Percentiles rank a stretch among this genome's conserved stretches.
Conservation (phyloP, 208 protist genomes). For the Trypanosoma scelopori region DNA sequence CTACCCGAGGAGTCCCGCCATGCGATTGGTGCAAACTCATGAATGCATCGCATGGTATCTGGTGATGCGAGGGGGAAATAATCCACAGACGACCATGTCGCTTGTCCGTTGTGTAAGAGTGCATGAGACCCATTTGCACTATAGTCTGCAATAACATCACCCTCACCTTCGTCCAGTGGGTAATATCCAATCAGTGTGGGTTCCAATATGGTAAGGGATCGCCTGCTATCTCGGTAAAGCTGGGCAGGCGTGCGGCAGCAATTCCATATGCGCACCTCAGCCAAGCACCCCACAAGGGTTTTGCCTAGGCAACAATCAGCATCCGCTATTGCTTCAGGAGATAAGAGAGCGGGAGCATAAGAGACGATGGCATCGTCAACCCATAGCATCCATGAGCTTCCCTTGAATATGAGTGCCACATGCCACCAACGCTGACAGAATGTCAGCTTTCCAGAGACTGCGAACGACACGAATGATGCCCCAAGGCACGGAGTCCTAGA, state of each 20-base stretch:
- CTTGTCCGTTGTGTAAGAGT: slow-evolving; percentile 48
- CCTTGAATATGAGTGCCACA: slow-evolving; percentile 88
- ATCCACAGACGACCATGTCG: slow-evolving; percentile 54
- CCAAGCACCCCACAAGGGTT: slow-evolving; percentile 72
- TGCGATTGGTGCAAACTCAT: slow-evolving; percentile 72
- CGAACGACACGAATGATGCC: slow-evolving; percentile 67
- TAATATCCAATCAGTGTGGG: slow-evolving; percentile 68
- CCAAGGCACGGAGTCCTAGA: slow-evolving; percentile 77
- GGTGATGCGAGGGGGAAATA: slow-evolving; percentile 43
- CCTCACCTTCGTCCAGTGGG: slow-evolving; percentile 77
- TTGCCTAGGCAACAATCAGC: slow-evolving; percentile 74
- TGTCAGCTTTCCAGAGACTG: slow-evolving; percentile 47
- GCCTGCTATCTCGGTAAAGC: slow-evolving; percentile 66
- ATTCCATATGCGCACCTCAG: slow-evolving; percentile 86
- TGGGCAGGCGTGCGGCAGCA: slow-evolving; percentile 50
- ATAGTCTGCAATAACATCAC: slow-evolving; percentile 78
- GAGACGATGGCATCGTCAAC: slow-evolving; percentile 64
- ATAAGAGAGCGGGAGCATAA: slow-evolving; percentile 47
- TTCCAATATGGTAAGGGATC: slow-evolving; percentile 57
- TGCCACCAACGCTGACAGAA: slow-evolving; percentile 79
- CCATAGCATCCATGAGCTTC: slow-evolving; percentile 79
- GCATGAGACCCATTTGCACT: slow-evolving; percentile 51
- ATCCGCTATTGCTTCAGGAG: slow-evolving; percentile 53
- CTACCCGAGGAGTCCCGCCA: slow-evolving; percentile 50
- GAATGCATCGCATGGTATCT: slow-evolving; percentile 32